Evolutionary conservation across 2,329 filamentous ascomycete genomes (phyloP).

Genomic region (Paecilomyces sp.): DNA sequence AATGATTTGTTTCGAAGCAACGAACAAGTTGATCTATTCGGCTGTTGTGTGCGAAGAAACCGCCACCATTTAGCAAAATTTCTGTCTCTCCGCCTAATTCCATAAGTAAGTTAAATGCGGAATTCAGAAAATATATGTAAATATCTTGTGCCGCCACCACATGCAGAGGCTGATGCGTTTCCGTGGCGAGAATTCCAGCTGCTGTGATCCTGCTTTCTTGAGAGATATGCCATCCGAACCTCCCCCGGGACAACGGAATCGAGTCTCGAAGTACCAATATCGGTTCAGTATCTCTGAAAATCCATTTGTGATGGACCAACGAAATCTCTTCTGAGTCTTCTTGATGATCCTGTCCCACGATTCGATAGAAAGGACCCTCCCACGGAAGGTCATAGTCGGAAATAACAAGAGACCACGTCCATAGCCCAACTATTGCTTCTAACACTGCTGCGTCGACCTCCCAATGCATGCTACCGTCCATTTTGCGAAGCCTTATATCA

Average conservation of each 20-base stretch:
- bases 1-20: conserved; percentile 14
- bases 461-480: conserved; percentile 19
- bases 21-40: conserved; percentile 16
- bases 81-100: conserved; percentile 10
- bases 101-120: conserved; percentile 6
- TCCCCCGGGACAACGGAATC: conserved; percentile 9
- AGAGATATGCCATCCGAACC: conserved; percentile 13
- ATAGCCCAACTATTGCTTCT: conserved; percentile 26
- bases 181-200: conserved; percentile 14
- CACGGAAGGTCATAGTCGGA: conserved; percentile 10
- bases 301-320: conserved; percentile 24
- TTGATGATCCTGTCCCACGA: conserved; percentile 13
- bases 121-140: conserved; percentile 21
- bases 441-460: conserved; percentile 15
- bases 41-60: conserved; percentile 11
- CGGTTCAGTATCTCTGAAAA: conserved; percentile 18
- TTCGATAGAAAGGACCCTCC: conserved; percentile 8
- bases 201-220: background rate
- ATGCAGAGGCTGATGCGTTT: conserved; percentile 15
- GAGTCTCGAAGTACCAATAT: conserved; percentile 11
- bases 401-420: conserved; percentile 22
- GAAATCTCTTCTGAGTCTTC: conserved; percentile 15
- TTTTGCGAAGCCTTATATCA: conserved; percentile 9
- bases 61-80: conserved; percentile 6
- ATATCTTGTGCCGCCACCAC: conserved; percentile 27